phyloP scores from a whole-genome alignment of 805 yeast species.

The Yamadazyma philogaea region DNA sequence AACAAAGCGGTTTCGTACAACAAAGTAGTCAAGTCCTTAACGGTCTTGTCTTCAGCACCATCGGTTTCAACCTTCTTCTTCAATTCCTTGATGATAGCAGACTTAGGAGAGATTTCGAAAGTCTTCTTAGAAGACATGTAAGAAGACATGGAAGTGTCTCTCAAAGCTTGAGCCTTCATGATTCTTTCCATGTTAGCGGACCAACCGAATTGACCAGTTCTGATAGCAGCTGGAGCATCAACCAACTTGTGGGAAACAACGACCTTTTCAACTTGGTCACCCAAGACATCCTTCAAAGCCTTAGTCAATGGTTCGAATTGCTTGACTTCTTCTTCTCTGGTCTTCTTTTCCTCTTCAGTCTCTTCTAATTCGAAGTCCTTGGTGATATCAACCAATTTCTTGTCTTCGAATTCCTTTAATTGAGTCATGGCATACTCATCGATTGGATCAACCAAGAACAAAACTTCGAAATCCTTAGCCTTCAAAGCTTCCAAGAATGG shows the following conservation, averaged over 20 bases:
- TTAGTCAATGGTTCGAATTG: constrained; percentile 92
- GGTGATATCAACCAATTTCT: constrained; percentile 97
- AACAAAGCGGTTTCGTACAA: constrained; percentile 96
- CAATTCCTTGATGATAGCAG: constrained; percentile 92
- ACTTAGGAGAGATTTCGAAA: constrained; percentile 96
- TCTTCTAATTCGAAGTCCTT: constrained; percentile 98
- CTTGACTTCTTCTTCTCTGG: constrained; percentile 89
- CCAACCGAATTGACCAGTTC: constrained; percentile 99
- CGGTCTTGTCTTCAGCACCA: constrained; percentile 98
- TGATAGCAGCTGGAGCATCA: constrained; percentile 99
- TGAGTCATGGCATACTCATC: constrained; percentile 99
- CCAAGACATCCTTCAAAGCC: constrained; percentile 94
- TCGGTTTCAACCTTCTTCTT: constrained; percentile 94
- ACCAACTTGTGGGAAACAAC: constrained; percentile 95
- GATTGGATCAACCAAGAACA: constrained; percentile 97
- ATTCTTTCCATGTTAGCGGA: constrained; percentile 99
- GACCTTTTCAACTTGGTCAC: constrained; percentile 99
- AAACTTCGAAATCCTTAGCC: constrained; percentile 97
- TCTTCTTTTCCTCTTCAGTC: constrained; percentile 94
- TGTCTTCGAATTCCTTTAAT: constrained; percentile 98
- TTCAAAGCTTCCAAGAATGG: constrained; percentile 99
- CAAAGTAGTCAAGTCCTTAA: constrained; percentile 93
- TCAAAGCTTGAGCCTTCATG: constrained; percentile 99
- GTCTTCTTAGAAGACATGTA: constrained; percentile 99
- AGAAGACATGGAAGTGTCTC: constrained; percentile 97